phyloP scores from a whole-genome alignment of 1,139 yeast species.

The Geotrichum australiense region DNA sequence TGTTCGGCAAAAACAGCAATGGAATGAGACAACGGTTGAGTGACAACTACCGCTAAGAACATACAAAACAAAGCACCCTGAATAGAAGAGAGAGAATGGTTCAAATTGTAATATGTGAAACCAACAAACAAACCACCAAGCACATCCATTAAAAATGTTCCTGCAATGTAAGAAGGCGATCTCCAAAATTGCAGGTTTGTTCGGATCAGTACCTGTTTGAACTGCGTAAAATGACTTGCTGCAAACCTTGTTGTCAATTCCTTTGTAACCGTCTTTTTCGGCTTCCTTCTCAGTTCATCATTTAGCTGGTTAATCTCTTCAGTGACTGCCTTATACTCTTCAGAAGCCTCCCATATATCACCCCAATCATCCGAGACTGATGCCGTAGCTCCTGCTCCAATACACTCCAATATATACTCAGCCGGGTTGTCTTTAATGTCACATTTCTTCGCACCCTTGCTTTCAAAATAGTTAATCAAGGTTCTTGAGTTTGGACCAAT shows the following conservation, averaged over 20 bases:
- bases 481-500: slow-evolving; percentile 49
- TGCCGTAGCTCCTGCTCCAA: slow-evolving; percentile 67
- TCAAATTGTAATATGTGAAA: slow-evolving; percentile 41
- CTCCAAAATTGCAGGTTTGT: slow-evolving; percentile 39
- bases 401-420: slow-evolving; percentile 55
- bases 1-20: slow-evolving; percentile 42
- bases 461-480: slow-evolving; percentile 50
- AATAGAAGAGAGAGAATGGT: slow-evolving; percentile 31
- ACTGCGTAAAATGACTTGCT: slow-evolving; percentile 34
- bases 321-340: slow-evolving; percentile 36
- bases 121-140: slow-evolving; percentile 47
- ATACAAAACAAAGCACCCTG: slow-evolving; percentile 37
- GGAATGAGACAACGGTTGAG: slow-evolving; percentile 53
- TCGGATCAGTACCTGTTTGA: slow-evolving; percentile 35
- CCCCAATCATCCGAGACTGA: slow-evolving; percentile 39
- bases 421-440: slow-evolving; percentile 53
- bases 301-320: slow-evolving; percentile 36
- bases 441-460: slow-evolving; percentile 45
- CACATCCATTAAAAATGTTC: slow-evolving; percentile 42
- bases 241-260: slow-evolving; percentile 29
- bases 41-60: slow-evolving; percentile 50
- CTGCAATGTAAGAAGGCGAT: slow-evolving; percentile 40
- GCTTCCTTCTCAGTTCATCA: slow-evolving; percentile 26
- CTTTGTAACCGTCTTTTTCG: slow-evolving; percentile 20
- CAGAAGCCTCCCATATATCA: slow-evolving; percentile 38